Base-by-base conservation (phyloP, 2,329 filamentous ascomycete species). In the Didymella pinodella region DNA sequence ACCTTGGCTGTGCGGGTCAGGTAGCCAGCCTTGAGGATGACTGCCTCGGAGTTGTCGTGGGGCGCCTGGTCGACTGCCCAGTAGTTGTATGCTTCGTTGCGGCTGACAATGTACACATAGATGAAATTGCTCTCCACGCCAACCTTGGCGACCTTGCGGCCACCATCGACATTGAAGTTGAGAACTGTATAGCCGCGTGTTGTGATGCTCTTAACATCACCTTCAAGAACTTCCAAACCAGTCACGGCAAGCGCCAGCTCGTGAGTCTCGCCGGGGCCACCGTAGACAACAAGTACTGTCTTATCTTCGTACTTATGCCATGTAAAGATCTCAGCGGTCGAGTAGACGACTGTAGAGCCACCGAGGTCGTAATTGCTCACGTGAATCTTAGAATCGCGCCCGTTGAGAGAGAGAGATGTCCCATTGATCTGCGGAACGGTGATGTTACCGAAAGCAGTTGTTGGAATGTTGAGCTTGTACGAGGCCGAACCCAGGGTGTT, bases 41-140 rank as follows among this genome's bases (percentile, higher is more conserved):
- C 80, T 6, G 75, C 65, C 40, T 64, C 66, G 0, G 72, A 67
- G 11, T 65, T 64, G 46, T 73, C 67, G 56, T 74, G 71, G 16
- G 70, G 65, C 0, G 69, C 68, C 57, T 73, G 71, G 26, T 89
- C 84, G 2, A 88, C 78, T 0, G 86, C 84, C 88, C 88, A 91
- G 75, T 89, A 89, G 61, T 88, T 85, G 75, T 90, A 91, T 0
- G 88, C 89, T 12, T 84, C 79, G 61, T 89, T 86, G 43, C 88
- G 85, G 65, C 89, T 88, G 29, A 86, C 74, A 40, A 89, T 80
- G 62, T 87, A 82, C n/a, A 89, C 75, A 36, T 82, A 82, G 18
- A 88, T 73, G 47, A 78, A 76, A 32, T 76, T 76, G 22, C 77
- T 79, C 34, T 48, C 62, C 4, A 67, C 63, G 26, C 73, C 73